Base-by-base conservation (phyloP, 257 asterid genomes). In the Gentiana macrophylla region DNA sequence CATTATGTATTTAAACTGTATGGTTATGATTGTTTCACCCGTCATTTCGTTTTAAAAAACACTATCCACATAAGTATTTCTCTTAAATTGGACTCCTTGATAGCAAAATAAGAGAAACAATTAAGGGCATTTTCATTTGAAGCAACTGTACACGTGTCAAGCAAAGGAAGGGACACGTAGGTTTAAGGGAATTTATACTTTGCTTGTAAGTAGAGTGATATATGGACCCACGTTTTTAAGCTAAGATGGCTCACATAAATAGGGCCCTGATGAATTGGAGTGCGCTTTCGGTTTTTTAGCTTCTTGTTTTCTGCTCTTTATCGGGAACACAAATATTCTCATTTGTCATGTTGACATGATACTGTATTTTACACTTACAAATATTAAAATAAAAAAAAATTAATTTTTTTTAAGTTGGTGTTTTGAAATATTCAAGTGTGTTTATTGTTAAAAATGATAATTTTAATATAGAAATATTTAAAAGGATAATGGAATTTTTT, bases 321-420 rank as follows among this genome's bases (percentile, higher is more conserved):
- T 73, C 86, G 73, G 56, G 65, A 72, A 59, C 89, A 89, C 81
- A 86, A 80, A 82, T 71, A 83, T 79, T 84, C 91, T 67, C 67
- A 36, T 43, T 32, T 41, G 78, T 76, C 86, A 72, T 76, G 79
- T 80, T 89, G 68, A 24, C 24, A 24, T 24, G 76, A 63, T 43
- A 15, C 15, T 53, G 58, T 56, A 61, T 34, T n/a, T 57, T 58
- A 24, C 10, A 64, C 70, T 63, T 61, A 3, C 52, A 54, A 54
- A 77, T 88, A 73, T 74, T 2, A 2, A n/a, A n/a, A n/a, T n/a
- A n/a, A n/a, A n/a, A n/a, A n/a, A n/a, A n/a, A n/a, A 73, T 74
- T 2, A 2, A 34, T 35, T 5, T 12, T 24, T 41, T 13, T 12
- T 2, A 2, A 3, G 15, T 9, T 37, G 13, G 4, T 37, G 36